These are phyloP conservation scores for Vitis rupestris DNA, from an alignment of 164 flowering plant species.

Conservation along the genomic window DNA sequence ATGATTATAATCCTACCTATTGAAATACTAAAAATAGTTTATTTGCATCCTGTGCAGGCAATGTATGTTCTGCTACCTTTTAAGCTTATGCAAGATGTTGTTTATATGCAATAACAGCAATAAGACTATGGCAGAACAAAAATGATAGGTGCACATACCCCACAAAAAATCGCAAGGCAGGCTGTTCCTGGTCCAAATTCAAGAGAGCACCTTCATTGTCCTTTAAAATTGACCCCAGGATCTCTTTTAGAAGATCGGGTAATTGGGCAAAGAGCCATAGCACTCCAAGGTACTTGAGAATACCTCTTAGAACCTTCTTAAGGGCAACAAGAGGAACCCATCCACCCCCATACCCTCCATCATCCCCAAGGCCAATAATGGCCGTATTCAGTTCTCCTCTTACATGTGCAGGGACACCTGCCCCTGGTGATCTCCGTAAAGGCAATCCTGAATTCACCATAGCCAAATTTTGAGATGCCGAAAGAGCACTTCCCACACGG, in stretches of 20 bases:
- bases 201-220: constrained; percentile 93
- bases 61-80: too few species aligned
- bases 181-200: constrained; percentile 98
- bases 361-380: constrained; percentile 99
- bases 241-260: constrained; percentile 90
- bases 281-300: constrained; percentile 96
- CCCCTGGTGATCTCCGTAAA: constrained; percentile 65
- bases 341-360: constrained; percentile 99
- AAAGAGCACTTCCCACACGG: constrained; percentile 51
- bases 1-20: too few species aligned
- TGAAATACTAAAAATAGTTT: too few species aligned
- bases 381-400: constrained; percentile 98
- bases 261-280: constrained; percentile 98
- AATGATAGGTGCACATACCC: constrained; percentile 53
- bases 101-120: too few species aligned
- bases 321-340: constrained; percentile 99
- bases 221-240: constrained; percentile 86
- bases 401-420: constrained; percentile 82
- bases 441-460: constrained; percentile 57
- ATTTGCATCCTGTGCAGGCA: too few species aligned
- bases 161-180: constrained; percentile 98
- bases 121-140: too few species aligned
- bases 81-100: too few species aligned
- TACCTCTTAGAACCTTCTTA: constrained; percentile 92
- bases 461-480: constrained; percentile 55